phyloP scores from a whole-genome alignment of 176 grass and related monocot genomes.

The Carex scoparia region DNA sequence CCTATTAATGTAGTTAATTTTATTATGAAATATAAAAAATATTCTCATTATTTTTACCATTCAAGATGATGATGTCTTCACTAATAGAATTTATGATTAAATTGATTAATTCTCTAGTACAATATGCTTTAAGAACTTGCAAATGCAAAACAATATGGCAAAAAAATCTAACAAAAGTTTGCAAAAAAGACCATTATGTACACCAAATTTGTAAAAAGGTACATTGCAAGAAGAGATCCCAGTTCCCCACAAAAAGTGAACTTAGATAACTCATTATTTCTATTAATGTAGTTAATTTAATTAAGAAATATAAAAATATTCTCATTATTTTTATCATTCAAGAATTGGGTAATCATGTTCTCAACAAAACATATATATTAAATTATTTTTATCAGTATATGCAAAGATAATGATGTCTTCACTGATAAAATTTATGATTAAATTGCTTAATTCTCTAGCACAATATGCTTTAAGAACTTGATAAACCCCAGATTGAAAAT shows the following conservation, averaged over 20 bases:
- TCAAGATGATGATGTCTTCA: neutral
- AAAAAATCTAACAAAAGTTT: conserved; percentile 15
- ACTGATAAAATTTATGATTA: neutral
- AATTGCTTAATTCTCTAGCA: neutral
- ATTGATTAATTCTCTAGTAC: neutral
- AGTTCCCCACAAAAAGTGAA: neutral
- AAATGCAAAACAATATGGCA: neutral
- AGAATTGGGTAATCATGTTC: neutral
- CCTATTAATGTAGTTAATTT: neutral
- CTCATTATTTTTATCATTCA: neutral
- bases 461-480: neutral
- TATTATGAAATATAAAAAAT: neutral
- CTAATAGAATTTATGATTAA: neutral
- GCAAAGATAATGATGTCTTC: neutral
- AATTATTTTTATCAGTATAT: neutral
- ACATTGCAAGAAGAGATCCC: neutral
- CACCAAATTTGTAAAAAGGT: neutral
- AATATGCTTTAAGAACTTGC: neutral
- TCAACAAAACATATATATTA: neutral
- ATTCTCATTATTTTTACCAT: neutral
- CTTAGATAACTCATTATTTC: neutral
- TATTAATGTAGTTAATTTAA: neutral
- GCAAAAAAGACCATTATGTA: conserved; percentile 6
- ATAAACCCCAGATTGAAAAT: neutral
- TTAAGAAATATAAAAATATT: neutral